Conservation (phyloP, 208 protist genomes). For the Borovskyia barvae region DNA sequence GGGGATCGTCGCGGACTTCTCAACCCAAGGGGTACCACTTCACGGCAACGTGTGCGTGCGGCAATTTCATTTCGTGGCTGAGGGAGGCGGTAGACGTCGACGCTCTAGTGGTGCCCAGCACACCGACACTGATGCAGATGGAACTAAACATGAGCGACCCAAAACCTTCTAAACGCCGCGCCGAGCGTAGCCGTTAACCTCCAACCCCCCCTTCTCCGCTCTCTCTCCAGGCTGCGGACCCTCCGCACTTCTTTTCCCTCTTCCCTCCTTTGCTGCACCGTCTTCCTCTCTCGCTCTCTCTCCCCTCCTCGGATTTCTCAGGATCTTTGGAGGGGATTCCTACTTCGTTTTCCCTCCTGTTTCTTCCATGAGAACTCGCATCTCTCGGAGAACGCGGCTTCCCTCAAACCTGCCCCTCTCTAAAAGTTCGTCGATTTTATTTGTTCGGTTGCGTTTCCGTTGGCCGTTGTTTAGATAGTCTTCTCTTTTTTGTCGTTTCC, state of each 20-base stretch:
- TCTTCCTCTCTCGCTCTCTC: background rate
- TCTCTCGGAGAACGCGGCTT: no score
- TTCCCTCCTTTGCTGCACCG: background rate
- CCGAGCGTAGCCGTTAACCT: conserved; percentile 9
- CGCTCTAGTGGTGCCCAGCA: background rate
- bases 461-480: background rate
- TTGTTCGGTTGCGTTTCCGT: background rate
- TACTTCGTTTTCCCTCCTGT: background rate
- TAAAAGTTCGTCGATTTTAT: background rate
- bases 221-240: background rate
- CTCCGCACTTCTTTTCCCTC: background rate
- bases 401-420: background rate
- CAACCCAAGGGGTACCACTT: background rate
- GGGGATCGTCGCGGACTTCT: background rate
- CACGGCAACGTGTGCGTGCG: conserved; percentile 7
- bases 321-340: background rate
- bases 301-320: background rate
- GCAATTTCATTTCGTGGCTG: conserved; percentile 8
- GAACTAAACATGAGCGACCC: conserved; percentile 1
- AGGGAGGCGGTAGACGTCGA: background rate
- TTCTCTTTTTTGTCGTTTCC: conserved; percentile 4
- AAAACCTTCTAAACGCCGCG: conserved; percentile 3
- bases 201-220: background rate
- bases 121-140: background rate
- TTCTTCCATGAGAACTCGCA: no score